Evolutionary conservation across 2,329 filamentous ascomycete genomes (phyloP).

Genomic region (Cytospora mali): DNA sequence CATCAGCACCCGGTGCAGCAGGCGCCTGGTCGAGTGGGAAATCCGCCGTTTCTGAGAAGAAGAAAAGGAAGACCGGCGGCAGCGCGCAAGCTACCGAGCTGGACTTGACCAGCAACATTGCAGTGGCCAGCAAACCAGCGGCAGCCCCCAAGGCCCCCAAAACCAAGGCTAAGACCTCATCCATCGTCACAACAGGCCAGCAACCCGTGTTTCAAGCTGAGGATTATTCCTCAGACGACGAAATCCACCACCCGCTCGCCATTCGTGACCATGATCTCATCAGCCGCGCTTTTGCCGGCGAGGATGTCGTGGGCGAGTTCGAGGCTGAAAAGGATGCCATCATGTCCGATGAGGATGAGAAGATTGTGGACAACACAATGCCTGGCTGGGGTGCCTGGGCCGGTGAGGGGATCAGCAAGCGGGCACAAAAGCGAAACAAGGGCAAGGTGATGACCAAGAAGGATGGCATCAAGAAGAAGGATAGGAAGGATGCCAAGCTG

Average conservation of each 20-base stretch:
- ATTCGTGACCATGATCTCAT: conserved; percentile 70
- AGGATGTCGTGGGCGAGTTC: conserved; percentile 82
- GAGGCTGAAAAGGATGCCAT: conserved; percentile 74
- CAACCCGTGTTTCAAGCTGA: conserved; percentile 26
- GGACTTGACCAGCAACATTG: conserved; percentile 43
- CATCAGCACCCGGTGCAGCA: conserved; percentile 35
- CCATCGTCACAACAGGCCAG: conserved; percentile 27
- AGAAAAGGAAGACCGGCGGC: conserved; percentile 34
- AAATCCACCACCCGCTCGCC: conserved; percentile 57
- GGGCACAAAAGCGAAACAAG: conserved; percentile 65
- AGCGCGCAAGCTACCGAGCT: conserved; percentile 41
- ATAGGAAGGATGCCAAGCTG: conserved; percentile 81
- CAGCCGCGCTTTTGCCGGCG: conserved; percentile 82
- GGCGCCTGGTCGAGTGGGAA: conserved; percentile 46
- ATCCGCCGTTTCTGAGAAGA: conserved; percentile 37
- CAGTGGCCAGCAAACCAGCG: conserved; percentile 26
- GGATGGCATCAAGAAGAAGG: conserved; percentile 69
- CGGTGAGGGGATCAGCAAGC: conserved; percentile 77
- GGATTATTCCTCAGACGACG: conserved; percentile 46
- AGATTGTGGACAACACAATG: conserved; percentile 79
- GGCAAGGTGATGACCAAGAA: conserved; percentile 65
- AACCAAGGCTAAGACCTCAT: conserved; percentile 31
- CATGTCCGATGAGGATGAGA: conserved; percentile 77
- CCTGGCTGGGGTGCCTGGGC: conserved; percentile 95
- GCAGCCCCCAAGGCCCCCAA: conserved; percentile 22